phyloP scores from a whole-genome alignment of 257 asterid genomes.

The Ehretia macrophylla region DNA sequence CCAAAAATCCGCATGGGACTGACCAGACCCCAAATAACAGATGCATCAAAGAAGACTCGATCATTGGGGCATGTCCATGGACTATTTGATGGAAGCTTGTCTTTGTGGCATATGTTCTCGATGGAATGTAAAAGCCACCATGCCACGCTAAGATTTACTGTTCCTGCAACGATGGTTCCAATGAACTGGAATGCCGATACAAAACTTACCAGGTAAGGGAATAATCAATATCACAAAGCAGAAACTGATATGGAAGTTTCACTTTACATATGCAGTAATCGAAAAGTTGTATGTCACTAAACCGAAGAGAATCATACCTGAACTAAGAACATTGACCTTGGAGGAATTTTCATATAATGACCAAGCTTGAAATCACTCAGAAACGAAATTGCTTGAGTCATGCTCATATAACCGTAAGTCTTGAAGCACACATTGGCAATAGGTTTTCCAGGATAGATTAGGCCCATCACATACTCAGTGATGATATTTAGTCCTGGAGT shows the following conservation, averaged over 20 bases:
- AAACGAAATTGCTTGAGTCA: constrained; percentile 70
- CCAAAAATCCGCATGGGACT: constrained; percentile 63
- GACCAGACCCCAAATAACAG: constrained; percentile 75
- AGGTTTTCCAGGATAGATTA: constrained; percentile 69
- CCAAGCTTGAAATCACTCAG: constrained; percentile 81
- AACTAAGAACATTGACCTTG: constrained; percentile 78
- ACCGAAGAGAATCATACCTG: constrained; percentile 39
- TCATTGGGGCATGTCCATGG: constrained; percentile 78
- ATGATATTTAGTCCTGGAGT: constrained; percentile 68
- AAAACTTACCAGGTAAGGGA: neutral
- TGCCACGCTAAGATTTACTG: constrained; percentile 33
- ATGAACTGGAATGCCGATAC: constrained; percentile 24
- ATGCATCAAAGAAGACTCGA: constrained; percentile 62
- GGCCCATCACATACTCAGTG: constrained; percentile 65
- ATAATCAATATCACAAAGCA: neutral
- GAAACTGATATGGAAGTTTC: neutral
- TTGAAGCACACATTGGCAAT: constrained; percentile 77
- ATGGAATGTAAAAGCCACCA: constrained; percentile 40
- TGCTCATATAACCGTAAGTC: constrained; percentile 73
- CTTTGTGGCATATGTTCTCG: constrained; percentile 36
- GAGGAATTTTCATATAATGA: constrained; percentile 85
- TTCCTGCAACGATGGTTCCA: constrained; percentile 47
- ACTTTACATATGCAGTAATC: too few relatives aligned
- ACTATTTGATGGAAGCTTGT: constrained; percentile 32
- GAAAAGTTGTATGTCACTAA: neutral